Evolutionary conservation across 2,329 filamentous ascomycete species (phyloP).

Genomic region (Penicillium sp.): DNA sequence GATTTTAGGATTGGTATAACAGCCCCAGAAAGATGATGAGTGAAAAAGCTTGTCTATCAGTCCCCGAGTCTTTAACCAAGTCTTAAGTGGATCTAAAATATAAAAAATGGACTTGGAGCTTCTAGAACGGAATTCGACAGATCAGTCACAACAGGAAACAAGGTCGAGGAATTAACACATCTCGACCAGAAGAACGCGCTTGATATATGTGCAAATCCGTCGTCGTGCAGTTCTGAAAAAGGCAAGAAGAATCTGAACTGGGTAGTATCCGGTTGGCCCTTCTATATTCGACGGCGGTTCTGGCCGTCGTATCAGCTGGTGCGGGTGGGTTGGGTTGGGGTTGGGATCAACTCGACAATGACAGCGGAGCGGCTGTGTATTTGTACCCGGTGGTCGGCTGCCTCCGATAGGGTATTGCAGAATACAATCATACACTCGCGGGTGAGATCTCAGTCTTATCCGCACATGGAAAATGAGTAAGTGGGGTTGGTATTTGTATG

Average conservation of each 20-base stretch:
- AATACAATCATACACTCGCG: background rate
- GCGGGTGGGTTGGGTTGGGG: background rate
- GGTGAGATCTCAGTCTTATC: background rate
- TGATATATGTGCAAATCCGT: background rate
- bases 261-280: conserved; percentile 5
- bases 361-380: background rate
- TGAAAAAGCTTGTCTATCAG: background rate
- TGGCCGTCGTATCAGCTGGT: background rate
- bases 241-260: background rate
- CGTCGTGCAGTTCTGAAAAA: background rate
- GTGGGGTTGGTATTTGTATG: background rate
- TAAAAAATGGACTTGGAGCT: background rate
- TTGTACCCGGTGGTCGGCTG: conserved; percentile 24
- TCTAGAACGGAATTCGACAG: background rate
- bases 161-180: background rate
- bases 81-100: background rate
- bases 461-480: background rate
- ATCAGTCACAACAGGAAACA: background rate
- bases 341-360: background rate
- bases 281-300: conserved; percentile 5
- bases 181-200: background rate
- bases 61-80: background rate
- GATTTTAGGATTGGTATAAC: background rate
- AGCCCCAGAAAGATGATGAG: background rate
- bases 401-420: conserved; percentile 20